Evolutionary conservation across 2,329 filamentous ascomycete species (phyloP).

Genomic region (Paecilomyces sp.): DNA sequence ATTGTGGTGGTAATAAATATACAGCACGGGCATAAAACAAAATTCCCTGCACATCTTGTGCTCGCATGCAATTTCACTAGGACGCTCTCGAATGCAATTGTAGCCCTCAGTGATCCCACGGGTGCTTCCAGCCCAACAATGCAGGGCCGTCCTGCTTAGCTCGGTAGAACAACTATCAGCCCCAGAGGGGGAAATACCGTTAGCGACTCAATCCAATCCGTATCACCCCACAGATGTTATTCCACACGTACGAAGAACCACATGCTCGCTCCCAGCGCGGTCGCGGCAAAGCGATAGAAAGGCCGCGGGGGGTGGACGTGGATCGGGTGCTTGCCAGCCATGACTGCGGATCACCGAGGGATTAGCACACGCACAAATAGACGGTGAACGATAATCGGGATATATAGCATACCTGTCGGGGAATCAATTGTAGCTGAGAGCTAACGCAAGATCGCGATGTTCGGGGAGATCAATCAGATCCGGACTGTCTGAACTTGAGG

Average conservation of each 20-base stretch:
- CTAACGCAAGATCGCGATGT: not conserved
- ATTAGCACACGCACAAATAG: not conserved
- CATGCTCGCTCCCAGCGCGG: conserved; percentile 87
- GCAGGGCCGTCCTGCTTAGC: conserved; percentile 93
- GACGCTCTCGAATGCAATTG: conserved; percentile 3
- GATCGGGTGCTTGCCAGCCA: conserved; percentile 38
- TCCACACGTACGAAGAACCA: conserved; percentile 84
- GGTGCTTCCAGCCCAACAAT: conserved; percentile 88
- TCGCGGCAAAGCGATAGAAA: conserved; percentile 79
- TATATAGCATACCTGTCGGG: not conserved
- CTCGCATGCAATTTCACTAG: not conserved
- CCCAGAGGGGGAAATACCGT: conserved; percentile 10
- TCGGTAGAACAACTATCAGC: conserved; percentile 79
- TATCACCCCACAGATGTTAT: not conserved
- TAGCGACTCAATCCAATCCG: not conserved
- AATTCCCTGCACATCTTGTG: not conserved
- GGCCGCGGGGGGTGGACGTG: conserved; percentile 54
- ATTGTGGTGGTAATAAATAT: conserved; percentile 3
- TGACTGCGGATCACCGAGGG: conserved; percentile 13
- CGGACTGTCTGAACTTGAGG: not conserved
- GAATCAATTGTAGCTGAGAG: not conserved
- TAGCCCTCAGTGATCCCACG: conserved; percentile 74
- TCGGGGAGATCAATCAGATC: not conserved
- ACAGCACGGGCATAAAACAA: not conserved
- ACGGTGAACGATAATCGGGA: not conserved